Base-by-base conservation (phyloP, 108 stramenopile species). In the Fragilariopsis cylindrus region DNA sequence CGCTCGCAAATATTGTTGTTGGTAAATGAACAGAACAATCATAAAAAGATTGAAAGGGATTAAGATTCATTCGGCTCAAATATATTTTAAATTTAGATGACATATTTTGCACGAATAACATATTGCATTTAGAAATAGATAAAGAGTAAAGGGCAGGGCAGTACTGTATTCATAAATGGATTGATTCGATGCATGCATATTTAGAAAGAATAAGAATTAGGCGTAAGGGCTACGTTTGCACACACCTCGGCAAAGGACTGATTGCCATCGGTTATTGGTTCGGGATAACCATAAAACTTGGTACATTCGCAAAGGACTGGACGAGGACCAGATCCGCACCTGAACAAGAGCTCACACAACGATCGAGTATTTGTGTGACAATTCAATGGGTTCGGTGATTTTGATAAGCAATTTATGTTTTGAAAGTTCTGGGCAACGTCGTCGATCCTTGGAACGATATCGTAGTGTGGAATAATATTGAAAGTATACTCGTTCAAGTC, bases 391-490 rank as follows among this genome's bases (percentile, higher is more conserved):
- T 73, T n/a, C 12, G 81, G 47, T 7, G 48, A 49, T 5, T 71
- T 67, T 19, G 90, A 83, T 8, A 70, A 77, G 73, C 93, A 94
- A 47, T 84, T 74, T 30, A 94, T 91, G 11, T 70, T 67, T 75
- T 94, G 93, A 54, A 76, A 85, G 4, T 88, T 67, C n/a, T 82
- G 48, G 15, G 83, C 73, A 7, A 57, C 57, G 21, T 90, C 93
- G 30, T 90, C 93, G 71, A 92, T 69, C 62, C 77, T 82, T 18
- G 93, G 85, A n/a, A 95, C 84, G n/a, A 80, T 67, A 73, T 95
- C 93, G 45, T 88, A 72, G 47, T 84, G 79, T 19, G 93, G 93
- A 43, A 92, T 84, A 57, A 92, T 82, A 72, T 95, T 92, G 62
- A 92, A 92, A 13, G 85, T 86, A 49, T 90, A 80, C 15, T 76